A percentile compares a stretch with the other conserved stretches of the same genome.
These are phyloP conservation scores for Cucurbita ficifolia DNA, from an alignment of 306 rosid species.

Conservation along the genomic window DNA sequence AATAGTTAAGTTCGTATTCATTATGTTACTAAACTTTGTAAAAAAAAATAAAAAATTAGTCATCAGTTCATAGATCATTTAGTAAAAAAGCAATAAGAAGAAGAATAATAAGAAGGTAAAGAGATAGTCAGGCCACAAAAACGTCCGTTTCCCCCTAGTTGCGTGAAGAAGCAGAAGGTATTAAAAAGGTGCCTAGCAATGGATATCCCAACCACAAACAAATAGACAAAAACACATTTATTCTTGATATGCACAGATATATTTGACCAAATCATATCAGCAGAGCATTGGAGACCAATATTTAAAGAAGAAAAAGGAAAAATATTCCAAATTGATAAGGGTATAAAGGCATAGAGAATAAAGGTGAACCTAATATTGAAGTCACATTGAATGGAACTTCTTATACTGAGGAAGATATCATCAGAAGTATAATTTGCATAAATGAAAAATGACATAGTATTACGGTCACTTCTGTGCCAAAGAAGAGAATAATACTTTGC, in stretches of 20 bases:
- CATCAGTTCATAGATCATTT: too few relatives aligned
- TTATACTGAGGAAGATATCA: neutral
- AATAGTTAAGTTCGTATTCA: too few relatives aligned
- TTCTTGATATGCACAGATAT: neutral
- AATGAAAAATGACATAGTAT: neutral
- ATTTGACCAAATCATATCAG: neutral
- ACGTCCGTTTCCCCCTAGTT: neutral
- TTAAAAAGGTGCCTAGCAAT: neutral
- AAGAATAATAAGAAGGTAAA: neutral
- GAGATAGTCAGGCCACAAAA: neutral
- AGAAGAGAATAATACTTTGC: neutral
- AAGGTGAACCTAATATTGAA: constrained; percentile 2
- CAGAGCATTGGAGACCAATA: neutral
- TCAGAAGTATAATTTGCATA: neutral
- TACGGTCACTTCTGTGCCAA: constrained; percentile 8
- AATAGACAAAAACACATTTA: neutral
- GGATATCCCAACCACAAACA: neutral
- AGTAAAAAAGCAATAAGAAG: too few relatives aligned
- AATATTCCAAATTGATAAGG: constrained; percentile 5
- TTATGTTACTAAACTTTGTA: too few relatives aligned
- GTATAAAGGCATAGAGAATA: constrained; percentile 6
- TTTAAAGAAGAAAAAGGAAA: neutral
- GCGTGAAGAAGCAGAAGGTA: neutral
- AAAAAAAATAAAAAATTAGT: too few relatives aligned
- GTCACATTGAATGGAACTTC: neutral